Evolutionary conservation across 2,329 filamentous ascomycete species (phyloP).

Genomic region (Paracamarosporium sp.): DNA sequence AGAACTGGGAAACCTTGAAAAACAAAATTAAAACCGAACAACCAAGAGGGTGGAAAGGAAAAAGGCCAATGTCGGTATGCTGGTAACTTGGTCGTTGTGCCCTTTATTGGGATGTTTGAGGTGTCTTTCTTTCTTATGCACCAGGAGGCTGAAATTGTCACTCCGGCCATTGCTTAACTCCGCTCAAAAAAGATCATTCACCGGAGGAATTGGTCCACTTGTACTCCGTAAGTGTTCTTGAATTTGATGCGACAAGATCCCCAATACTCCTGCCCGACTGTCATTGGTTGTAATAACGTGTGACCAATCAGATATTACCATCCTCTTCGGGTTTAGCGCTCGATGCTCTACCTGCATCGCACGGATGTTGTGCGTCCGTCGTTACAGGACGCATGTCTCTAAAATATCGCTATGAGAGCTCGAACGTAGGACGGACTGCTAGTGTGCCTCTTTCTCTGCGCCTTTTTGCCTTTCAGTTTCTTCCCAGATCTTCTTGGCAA

Average conservation of each 20-base stretch:
- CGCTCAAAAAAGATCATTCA: background rate
- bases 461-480: background rate
- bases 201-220: background rate
- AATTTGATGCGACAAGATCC: background rate
- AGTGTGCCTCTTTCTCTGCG: too few relatives aligned
- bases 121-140: background rate
- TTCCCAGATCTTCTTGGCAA: conserved; percentile 3
- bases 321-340: conserved; percentile 9
- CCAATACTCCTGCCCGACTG: background rate
- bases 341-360: background rate
- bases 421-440: too few relatives aligned
- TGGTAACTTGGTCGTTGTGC: too few relatives aligned
- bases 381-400: too few relatives aligned
- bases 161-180: background rate
- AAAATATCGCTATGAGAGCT: too few relatives aligned
- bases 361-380: background rate
- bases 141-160: background rate
- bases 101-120: background rate
- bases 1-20: too few relatives aligned
- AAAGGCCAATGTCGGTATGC: too few relatives aligned
- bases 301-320: conserved; percentile 17
- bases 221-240: background rate
- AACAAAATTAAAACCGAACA: too few relatives aligned
- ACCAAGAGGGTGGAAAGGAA: too few relatives aligned
- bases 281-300: conserved; percentile 3